Evolutionary conservation across 768 basidiomycete genomes (phyloP).

Genomic region (Leccinum subgranulosum): DNA sequence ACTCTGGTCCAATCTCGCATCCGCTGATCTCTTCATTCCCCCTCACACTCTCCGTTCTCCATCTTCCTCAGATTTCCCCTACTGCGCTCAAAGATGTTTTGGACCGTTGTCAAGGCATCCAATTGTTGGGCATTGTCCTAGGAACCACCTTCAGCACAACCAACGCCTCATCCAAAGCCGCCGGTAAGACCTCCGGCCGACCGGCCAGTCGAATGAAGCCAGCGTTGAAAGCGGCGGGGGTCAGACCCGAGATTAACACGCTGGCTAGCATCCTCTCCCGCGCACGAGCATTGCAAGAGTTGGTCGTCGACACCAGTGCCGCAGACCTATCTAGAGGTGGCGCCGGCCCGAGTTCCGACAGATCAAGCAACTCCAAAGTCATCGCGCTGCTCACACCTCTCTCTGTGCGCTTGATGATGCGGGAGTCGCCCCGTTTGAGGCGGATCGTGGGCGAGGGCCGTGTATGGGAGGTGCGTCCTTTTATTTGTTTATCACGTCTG

Average conservation of each 20-base stretch:
- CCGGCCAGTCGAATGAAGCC: background rate
- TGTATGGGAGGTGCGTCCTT: slow-evolving; percentile 50
- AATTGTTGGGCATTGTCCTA: slow-evolving; percentile 18
- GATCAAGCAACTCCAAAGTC: background rate
- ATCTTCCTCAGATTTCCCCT: slow-evolving; percentile 23
- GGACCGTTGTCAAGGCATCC: slow-evolving; percentile 17
- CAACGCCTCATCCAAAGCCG: background rate
- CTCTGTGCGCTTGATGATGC: slow-evolving; percentile 43
- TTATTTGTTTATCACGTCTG: background rate
- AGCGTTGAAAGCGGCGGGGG: background rate
- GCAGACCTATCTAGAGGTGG: background rate
- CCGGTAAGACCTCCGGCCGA: background rate
- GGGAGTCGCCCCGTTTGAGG: slow-evolving; percentile 36
- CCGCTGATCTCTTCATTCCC: slow-evolving; percentile 30
- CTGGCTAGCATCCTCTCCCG: slow-evolving; percentile 14
- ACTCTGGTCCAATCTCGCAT: slow-evolving; percentile 19
- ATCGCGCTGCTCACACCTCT: slow-evolving; percentile 36
- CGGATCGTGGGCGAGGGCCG: slow-evolving; percentile 49
- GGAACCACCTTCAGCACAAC: slow-evolving; percentile 8
- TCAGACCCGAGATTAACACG: slow-evolving; percentile 12
- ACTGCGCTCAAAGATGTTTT: slow-evolving; percentile 19
- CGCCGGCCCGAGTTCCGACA: background rate
- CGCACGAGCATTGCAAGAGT: slow-evolving; percentile 11
- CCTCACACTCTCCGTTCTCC: slow-evolving; percentile 33
- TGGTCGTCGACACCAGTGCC: slow-evolving; percentile 16